Evolutionary conservation across 139 green algal genomes (phyloP), one percentile per base, ranked within the genome.

Genomic region (Chlorella sp.): DNA sequence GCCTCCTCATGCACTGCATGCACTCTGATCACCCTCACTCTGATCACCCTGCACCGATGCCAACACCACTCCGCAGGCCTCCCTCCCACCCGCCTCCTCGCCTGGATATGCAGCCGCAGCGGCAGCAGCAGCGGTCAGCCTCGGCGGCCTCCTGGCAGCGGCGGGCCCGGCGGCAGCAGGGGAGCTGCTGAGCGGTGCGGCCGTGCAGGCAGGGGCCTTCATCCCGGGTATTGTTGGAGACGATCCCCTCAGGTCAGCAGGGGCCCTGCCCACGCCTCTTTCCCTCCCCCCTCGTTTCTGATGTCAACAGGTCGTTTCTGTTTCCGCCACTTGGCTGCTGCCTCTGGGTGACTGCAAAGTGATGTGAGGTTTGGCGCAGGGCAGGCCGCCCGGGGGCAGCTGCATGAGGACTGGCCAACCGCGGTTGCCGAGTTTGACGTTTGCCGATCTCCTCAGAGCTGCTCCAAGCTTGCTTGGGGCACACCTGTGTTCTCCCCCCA

Each of bases 151-250:
- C 39, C 53, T 85, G 57, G 86, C 86, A 21, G 76, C 36, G 18
- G 36, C 37, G 16, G 36, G 37, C 53, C 76, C 86, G 26, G 75
- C 76, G 0, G 57, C 88, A 1, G 76, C 83, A 9, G 39, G 32
- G 12, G 76, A 85, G 76, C 86, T 85, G 86, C 19, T 85, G 21
- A 69, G 36, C 57, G 36, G 69, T 37, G 77, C 37, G 19, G 39
- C 39, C 1, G 16, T 24, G 39, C 53, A 76, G 11, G 61, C 84
- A 3, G 84, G 68, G n/a, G 85, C 76, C 28, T 92, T 90, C 37
- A 88, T 89, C 30, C 79, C 91, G 91, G 96, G 95, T 15, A 69
- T 97, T 14, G 90, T 97, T 32, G 96, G 95, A 24, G 96, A 97
- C 88, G 85, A 83, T 26, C 95, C 95, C 12, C 82, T 97, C 30